These are phyloP conservation scores for Ogataea wickerhamii DNA, from an alignment of 805 yeast genomes.

Conservation along the genomic window DNA sequence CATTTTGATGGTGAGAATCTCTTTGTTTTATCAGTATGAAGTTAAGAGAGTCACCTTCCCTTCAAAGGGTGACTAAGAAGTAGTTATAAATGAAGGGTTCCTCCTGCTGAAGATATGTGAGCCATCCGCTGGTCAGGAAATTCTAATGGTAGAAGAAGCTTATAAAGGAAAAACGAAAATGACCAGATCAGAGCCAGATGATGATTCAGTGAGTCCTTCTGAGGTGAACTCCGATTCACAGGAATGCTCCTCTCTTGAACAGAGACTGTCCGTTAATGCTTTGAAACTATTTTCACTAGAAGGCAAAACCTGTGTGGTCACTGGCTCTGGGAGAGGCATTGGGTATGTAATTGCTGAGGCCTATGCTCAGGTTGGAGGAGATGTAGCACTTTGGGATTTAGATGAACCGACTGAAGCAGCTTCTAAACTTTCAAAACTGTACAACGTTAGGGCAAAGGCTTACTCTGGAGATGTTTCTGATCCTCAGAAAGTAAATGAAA, in stretches of 20 bases:
- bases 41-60: background rate
- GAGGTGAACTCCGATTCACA: no score
- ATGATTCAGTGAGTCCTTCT: background rate
- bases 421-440: constrained; percentile 38
- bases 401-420: constrained; percentile 35
- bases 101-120: background rate
- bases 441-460: constrained; percentile 18
- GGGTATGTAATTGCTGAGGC: constrained; percentile 41
- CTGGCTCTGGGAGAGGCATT: constrained; percentile 41
- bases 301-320: constrained; percentile 42
- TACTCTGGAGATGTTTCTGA: constrained; percentile 32
- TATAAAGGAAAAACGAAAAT: background rate
- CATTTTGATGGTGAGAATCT: background rate
- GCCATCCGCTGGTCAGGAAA: constrained; percentile 1
- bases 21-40: background rate
- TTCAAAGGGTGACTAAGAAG: no score
- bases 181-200: background rate
- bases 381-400: constrained; percentile 41
- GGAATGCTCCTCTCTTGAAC: constrained; percentile 35
- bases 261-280: constrained; percentile 49
- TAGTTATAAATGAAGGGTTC: no score
- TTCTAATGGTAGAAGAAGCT: constrained; percentile 1
- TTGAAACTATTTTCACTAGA: constrained; percentile 39
- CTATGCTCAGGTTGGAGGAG: constrained; percentile 42
- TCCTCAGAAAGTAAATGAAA: constrained; percentile 29